These are phyloP conservation scores for Phanerodontia chrysosporium DNA, from an alignment of 768 basidiomycete species.

Conservation along the genomic window DNA sequence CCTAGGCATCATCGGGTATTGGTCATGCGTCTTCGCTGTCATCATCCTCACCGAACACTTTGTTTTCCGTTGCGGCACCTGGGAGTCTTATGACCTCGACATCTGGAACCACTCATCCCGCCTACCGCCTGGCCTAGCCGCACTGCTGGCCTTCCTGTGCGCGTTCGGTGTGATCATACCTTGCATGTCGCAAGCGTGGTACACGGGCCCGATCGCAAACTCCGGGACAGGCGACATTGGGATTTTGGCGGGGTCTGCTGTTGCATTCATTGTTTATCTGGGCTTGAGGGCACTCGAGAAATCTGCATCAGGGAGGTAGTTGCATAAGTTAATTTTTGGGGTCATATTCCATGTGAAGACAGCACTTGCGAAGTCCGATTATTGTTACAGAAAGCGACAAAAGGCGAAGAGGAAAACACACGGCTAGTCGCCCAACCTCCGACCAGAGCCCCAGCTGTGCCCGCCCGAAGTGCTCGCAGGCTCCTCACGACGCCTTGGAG, in stretches of 20 bases:
- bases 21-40: constrained; percentile 32
- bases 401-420: background rate
- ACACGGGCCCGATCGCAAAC: constrained; percentile 43
- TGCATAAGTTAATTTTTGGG: background rate
- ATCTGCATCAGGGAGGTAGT: constrained; percentile 7
- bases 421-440: constrained; percentile 38
- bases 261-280: constrained; percentile 29
- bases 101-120: constrained; percentile 31
- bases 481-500: constrained; percentile 31
- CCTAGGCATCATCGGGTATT: constrained; percentile 43
- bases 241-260: constrained; percentile 35
- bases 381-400: background rate
- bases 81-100: constrained; percentile 32
- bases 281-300: constrained; percentile 26
- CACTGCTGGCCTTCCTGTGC: constrained; percentile 35
- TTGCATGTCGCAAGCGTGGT: constrained; percentile 52
- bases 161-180: constrained; percentile 38
- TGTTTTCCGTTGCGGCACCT: constrained; percentile 35
- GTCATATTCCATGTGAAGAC: background rate
- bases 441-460: constrained; percentile 52
- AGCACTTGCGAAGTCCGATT: background rate
- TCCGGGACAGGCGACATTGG: constrained; percentile 45
- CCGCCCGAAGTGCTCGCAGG: constrained; percentile 22
- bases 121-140: constrained; percentile 41
- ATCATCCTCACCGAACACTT: constrained; percentile 42